Conservation (phyloP, 352 stramenopile species). For the Peronospora tabacina region DNA sequence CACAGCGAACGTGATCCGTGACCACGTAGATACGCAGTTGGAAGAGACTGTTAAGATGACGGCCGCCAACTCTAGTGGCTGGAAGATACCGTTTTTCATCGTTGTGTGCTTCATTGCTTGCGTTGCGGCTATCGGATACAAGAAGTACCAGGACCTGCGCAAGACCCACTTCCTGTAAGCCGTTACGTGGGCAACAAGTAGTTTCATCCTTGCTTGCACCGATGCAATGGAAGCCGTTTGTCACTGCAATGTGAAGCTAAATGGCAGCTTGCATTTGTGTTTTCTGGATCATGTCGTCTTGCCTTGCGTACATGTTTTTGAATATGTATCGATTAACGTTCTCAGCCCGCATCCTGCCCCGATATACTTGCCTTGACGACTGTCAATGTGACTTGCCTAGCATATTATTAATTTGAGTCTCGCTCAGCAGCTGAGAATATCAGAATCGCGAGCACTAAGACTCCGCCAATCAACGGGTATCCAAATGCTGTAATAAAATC, state of each 20-base stretch:
- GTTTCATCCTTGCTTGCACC: conserved; percentile 8
- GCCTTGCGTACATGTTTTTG: background rate
- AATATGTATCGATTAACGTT: too few species aligned
- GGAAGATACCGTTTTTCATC: conserved; percentile 80
- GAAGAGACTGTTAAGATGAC: conserved; percentile 65
- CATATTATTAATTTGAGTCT: too few species aligned
- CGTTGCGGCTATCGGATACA: conserved; percentile 56
- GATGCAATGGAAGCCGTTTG: conserved; percentile 17
- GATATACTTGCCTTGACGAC: too few species aligned
- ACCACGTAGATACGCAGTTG: conserved; percentile 63
- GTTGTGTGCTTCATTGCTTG: conserved; percentile 60
- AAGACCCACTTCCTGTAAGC: conserved; percentile 82
- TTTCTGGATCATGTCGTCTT: conserved; percentile 7
- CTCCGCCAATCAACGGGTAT: conserved; percentile 35
- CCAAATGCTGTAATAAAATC: too few species aligned
- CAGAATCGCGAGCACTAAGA: conserved; percentile 6
- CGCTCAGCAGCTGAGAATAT: conserved; percentile 10
- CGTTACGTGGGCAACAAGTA: conserved; percentile 2
- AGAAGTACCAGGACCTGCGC: conserved; percentile 84
- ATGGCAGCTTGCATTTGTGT: conserved; percentile 25
- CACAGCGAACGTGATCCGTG: conserved; percentile 50
- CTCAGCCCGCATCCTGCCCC: too few species aligned
- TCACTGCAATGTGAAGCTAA: conserved; percentile 22
- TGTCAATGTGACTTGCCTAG: too few species aligned
- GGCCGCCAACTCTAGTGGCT: conserved; percentile 61